A percentile compares a stretch with the other conserved stretches of the same genome.
phyloP scores from a whole-genome alignment of 805 yeast genomes.

The Barnettozyma californica region DNA sequence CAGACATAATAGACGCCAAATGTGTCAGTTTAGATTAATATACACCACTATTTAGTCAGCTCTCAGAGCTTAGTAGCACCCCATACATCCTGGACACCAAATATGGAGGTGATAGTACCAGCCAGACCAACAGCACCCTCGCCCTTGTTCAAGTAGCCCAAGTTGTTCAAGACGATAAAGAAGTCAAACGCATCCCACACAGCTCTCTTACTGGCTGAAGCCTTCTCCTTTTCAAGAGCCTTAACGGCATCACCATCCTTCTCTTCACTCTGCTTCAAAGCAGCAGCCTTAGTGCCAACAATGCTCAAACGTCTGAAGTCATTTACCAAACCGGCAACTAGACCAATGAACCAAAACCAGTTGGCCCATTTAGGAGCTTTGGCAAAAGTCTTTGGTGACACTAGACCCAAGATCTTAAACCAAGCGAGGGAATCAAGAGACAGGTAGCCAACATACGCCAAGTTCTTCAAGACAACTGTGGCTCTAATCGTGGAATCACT shows the following conservation, averaged over 20 bases:
- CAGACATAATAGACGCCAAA: background rate
- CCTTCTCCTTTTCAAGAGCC: constrained; percentile 31
- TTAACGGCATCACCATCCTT: constrained; percentile 1
- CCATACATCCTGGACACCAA: constrained; percentile 78
- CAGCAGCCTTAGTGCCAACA: constrained; percentile 1
- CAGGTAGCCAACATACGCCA: constrained; percentile 59
- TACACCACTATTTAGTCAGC: background rate
- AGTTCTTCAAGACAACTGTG: constrained; percentile 49
- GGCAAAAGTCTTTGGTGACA: constrained; percentile 41
- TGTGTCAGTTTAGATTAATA: background rate
- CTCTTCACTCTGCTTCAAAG: background rate
- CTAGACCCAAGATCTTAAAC: constrained; percentile 48
- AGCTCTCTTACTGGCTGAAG: constrained; percentile 53
- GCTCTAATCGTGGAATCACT: constrained; percentile 51
- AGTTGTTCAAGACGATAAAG: constrained; percentile 67
- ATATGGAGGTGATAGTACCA: constrained; percentile 73
- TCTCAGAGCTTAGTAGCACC: constrained; percentile 31
- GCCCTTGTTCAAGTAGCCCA: constrained; percentile 52
- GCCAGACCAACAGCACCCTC: constrained; percentile 83
- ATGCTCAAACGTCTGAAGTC: constrained; percentile 41
- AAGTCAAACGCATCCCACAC: constrained; percentile 74
- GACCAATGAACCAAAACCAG: constrained; percentile 73
- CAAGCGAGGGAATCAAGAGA: constrained; percentile 59
- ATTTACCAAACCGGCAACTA: constrained; percentile 56
- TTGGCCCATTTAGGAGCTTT: constrained; percentile 53